These are phyloP conservation scores for Fusarium sp. DNA, from an alignment of 2,329 filamentous ascomycete species.

Conservation along the genomic window DNA sequence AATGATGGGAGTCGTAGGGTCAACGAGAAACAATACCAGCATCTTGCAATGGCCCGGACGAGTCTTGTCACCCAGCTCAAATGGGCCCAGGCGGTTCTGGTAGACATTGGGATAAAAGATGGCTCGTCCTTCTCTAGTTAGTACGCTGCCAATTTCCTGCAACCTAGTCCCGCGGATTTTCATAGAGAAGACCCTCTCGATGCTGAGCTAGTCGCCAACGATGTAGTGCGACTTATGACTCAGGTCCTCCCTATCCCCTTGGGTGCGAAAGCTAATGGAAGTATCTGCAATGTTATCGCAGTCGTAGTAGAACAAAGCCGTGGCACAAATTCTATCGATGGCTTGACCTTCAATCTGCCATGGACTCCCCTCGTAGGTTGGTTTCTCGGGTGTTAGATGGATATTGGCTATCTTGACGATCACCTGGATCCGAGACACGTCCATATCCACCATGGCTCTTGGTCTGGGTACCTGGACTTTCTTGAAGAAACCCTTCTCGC, in stretches of 20 bases:
- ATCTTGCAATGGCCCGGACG: conserved; percentile 7
- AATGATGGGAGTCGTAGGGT: background rate
- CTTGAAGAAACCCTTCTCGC: background rate
- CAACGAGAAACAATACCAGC: background rate
- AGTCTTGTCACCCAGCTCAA: background rate
- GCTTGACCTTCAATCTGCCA: conserved; percentile 16
- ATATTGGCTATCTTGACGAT: conserved; percentile 16
- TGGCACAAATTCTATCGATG: conserved; percentile 10
- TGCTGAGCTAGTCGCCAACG: background rate
- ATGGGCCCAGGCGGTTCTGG: background rate
- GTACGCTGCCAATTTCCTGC: background rate
- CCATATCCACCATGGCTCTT: background rate
- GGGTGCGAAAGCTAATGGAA: background rate
- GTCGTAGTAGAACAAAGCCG: conserved; percentile 17
- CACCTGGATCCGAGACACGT: background rate
- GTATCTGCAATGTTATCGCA: conserved; percentile 9
- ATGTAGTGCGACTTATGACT: background rate
- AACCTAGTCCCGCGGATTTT: background rate
- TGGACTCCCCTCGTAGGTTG: background rate
- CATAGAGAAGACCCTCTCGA: background rate
- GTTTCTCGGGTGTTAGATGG: conserved; percentile 2
- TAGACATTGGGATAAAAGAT: conserved; percentile 5
- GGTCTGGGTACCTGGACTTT: background rate
- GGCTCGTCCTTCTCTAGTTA: background rate
- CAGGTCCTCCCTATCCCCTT: background rate